phyloP scores from a whole-genome alignment of 2,329 filamentous ascomycete species.

The Madurella fahalii region DNA sequence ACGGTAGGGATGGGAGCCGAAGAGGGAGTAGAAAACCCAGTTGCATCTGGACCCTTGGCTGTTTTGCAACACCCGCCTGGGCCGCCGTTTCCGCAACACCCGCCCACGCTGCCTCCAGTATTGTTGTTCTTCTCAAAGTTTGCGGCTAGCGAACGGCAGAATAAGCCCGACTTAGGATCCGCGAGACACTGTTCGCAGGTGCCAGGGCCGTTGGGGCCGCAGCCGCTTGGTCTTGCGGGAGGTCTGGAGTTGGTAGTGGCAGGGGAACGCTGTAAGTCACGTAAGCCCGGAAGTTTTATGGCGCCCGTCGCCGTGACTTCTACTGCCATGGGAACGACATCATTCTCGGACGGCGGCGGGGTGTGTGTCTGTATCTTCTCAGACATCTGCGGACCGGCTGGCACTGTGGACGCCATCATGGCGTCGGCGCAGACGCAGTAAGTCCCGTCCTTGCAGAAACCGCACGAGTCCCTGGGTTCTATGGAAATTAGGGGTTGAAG shows the following conservation, averaged over 20 bases:
- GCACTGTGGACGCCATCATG: conserved; percentile 30
- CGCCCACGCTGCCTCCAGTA: conserved; percentile 34
- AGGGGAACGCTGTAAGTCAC: conserved; percentile 31
- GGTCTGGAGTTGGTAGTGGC: conserved; percentile 22
- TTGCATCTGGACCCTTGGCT: conserved; percentile 24
- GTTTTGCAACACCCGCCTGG: conserved; percentile 62
- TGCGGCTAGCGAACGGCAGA: conserved; percentile 76
- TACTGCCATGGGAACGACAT: conserved; percentile 53
- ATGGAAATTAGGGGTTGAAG: conserved; percentile 34
- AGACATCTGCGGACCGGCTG: conserved; percentile 36
- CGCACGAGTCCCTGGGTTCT: conserved; percentile 64
- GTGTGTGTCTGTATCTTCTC: conserved; percentile 49
- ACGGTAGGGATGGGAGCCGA: conserved; percentile 11
- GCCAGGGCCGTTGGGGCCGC: conserved; percentile 67
- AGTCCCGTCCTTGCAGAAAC: conserved; percentile 77
- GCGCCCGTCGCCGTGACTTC: conserved; percentile 58
- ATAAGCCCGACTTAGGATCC: conserved; percentile 75
- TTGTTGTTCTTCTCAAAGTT: conserved; percentile 44
- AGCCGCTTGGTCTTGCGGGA: conserved; percentile 36
- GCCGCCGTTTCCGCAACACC: conserved; percentile 60
- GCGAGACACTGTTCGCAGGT: conserved; percentile 74
- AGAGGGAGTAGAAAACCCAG: conserved; percentile 14
- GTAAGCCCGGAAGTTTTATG: conserved; percentile 53
- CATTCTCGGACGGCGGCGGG: conserved; percentile 58
- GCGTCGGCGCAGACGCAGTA: conserved; percentile 76